A percentile compares a stretch with the other conserved stretches of the same genome.
Conservation (phyloP, 1,284 basidiomycete genomes). For the Cutaneotrichosporon cavernicola region DNA sequence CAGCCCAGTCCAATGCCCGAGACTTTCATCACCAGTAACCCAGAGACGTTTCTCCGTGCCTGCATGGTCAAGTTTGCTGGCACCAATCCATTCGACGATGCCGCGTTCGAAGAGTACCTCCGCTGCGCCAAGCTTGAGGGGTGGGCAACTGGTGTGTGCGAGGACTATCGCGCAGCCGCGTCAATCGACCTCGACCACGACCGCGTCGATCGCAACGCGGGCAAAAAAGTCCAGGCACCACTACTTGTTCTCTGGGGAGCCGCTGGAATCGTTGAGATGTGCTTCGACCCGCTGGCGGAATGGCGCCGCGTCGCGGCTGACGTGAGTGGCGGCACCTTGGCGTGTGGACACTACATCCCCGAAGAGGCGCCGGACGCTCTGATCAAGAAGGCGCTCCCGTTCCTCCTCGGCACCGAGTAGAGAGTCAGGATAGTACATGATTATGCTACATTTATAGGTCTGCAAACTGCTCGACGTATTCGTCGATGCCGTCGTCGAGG, state of each 20-base stretch:
- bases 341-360: conserved; percentile 52
- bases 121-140: conserved; percentile 3
- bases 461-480: conserved; percentile 22
- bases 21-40: conserved; percentile 1
- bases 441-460: conserved; percentile 2
- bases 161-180: conserved; percentile 53
- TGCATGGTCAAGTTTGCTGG: conserved; percentile 8
- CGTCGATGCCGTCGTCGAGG: conserved; percentile 25
- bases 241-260: conserved; percentile 47
- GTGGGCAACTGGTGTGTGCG: conserved; percentile 30
- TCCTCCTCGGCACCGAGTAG: conserved; percentile 18
- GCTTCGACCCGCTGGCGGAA: conserved; percentile 24
- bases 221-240: conserved; percentile 37
- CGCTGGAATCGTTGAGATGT: conserved; percentile 45
- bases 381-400: conserved; percentile 25
- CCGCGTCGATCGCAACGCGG: conserved; percentile 31
- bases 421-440: background rate
- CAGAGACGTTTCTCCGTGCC: conserved; percentile 1
- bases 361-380: conserved; percentile 46
- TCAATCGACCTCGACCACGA: conserved; percentile 50
- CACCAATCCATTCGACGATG: background rate
- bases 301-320: conserved; percentile 43
- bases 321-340: conserved; percentile 35
- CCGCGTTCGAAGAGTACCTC: background rate
- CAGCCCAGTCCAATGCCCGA: conserved; percentile 47